Conservation (phyloP, 345 rosid species). For the Pelargonium nanum region DNA sequence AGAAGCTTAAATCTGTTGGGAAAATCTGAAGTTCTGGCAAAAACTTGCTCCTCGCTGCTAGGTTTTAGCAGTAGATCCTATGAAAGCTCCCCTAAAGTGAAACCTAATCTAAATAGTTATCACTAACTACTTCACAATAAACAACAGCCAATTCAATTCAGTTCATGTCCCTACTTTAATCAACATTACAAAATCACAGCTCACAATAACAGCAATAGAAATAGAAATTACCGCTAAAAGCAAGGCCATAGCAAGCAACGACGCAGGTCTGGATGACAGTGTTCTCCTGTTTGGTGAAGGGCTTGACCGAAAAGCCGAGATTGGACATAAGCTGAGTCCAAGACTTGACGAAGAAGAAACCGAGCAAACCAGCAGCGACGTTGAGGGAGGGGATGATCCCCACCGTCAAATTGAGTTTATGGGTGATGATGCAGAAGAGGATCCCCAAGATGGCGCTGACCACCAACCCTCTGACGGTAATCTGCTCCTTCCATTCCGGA, state of each 20-base stretch:
- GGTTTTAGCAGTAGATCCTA: too few species aligned
- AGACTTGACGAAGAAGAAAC: slow-evolving; percentile 84
- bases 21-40: too few species aligned
- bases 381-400: slow-evolving; percentile 86
- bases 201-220: neutral
- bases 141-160: too few species aligned
- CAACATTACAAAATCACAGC: neutral
- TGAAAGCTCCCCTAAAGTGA: too few species aligned
- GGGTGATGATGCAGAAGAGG: slow-evolving; percentile 81
- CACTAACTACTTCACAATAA: too few species aligned
- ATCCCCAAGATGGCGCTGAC: slow-evolving; percentile 64
- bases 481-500: slow-evolving; percentile 93
- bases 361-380: slow-evolving; percentile 87
- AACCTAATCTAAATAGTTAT: too few species aligned
- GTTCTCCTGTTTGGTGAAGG: slow-evolving; percentile 86
- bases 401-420: slow-evolving; percentile 79
- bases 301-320: slow-evolving; percentile 49
- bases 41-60: too few species aligned
- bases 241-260: slow-evolving; percentile 94
- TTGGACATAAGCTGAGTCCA: slow-evolving; percentile 64
- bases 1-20: too few species aligned
- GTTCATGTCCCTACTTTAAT: neutral
- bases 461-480: slow-evolving; percentile 59
- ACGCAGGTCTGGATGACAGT: slow-evolving; percentile 91
- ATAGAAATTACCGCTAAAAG: slow-evolving; percentile 56